Evolutionary conservation across 768 basidiomycete species (phyloP).

Genomic region (Gymnopilus dilepis): DNA sequence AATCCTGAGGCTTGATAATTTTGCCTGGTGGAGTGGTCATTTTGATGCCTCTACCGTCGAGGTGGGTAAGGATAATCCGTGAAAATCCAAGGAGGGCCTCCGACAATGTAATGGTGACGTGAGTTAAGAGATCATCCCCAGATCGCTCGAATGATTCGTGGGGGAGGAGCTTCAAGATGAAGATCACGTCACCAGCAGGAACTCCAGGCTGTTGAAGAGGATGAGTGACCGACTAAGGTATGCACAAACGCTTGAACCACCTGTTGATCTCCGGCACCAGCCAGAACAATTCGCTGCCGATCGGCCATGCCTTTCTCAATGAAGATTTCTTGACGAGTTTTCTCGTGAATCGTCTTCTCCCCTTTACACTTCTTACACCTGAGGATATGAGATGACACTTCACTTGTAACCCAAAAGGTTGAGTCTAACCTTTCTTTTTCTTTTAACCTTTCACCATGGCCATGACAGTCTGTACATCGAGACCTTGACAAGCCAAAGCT

Average conservation of each 20-base stretch:
- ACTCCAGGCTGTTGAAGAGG: conserved; percentile 66
- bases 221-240: background rate
- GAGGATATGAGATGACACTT: background rate
- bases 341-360: conserved; percentile 80
- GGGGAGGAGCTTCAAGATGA: conserved; percentile 67
- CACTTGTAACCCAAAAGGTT: background rate
- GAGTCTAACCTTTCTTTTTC: conserved; percentile 79
- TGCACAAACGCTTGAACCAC: conserved; percentile 40
- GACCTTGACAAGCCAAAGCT: conserved; percentile 51
- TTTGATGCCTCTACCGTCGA: conserved; percentile 91
- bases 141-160: conserved; percentile 87
- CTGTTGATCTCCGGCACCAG: conserved; percentile 92
- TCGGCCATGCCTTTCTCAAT: conserved; percentile 89
- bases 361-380: conserved; percentile 99
- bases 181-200: conserved; percentile 90
- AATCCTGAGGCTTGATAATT: conserved; percentile 75
- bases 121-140: conserved; percentile 80
- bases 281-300: conserved; percentile 82
- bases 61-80: conserved; percentile 86
- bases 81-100: conserved; percentile 97
- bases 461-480: conserved; percentile 73
- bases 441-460: conserved; percentile 70
- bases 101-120: conserved; percentile 85
- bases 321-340: conserved; percentile 85
- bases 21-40: conserved; percentile 77